Evolutionary conservation across 176 grass and related monocot species (phyloP).

Genomic region (Panicum miliaceum): DNA sequence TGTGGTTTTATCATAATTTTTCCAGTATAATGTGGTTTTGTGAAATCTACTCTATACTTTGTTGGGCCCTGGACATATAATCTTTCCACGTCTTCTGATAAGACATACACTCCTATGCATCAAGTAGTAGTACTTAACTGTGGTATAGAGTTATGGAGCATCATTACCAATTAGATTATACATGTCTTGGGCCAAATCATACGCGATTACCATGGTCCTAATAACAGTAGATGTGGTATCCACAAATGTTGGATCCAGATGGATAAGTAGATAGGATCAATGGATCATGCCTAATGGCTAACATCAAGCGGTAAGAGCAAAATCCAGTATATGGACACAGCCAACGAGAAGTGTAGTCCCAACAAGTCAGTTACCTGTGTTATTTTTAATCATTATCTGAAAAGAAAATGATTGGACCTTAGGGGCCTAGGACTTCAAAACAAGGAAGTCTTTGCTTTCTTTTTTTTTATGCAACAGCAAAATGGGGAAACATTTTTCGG

Average conservation of each 20-base stretch:
- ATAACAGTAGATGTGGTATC: background rate
- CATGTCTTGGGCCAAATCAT: constrained; percentile 11
- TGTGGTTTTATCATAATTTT: background rate
- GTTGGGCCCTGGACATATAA: background rate
- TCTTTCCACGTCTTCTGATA: background rate
- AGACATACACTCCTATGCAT: background rate
- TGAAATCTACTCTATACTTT: constrained; percentile 1
- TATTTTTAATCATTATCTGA: background rate
- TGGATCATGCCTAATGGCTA: constrained; percentile 9
- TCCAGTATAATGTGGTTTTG: constrained; percentile 1
- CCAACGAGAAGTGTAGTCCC: background rate
- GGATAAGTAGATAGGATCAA: constrained; percentile 1
- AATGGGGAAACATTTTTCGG: constrained; percentile 11
- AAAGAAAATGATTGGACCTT: constrained; percentile 1
- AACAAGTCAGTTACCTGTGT: background rate
- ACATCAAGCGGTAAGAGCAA: background rate
- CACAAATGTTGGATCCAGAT: constrained; percentile 25
- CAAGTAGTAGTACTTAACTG: background rate
- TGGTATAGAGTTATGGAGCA: background rate
- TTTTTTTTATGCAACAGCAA: background rate
- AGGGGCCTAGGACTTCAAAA: constrained; percentile 6
- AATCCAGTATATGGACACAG: background rate
- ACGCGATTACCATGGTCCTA: background rate
- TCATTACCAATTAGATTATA: background rate
- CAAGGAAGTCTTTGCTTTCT: background rate